Percentiles rank a stretch among this genome's conserved stretches.
phyloP scores from a whole-genome alignment of 1,284 basidiomycete species.

The Fomitopsis schrenkii region DNA sequence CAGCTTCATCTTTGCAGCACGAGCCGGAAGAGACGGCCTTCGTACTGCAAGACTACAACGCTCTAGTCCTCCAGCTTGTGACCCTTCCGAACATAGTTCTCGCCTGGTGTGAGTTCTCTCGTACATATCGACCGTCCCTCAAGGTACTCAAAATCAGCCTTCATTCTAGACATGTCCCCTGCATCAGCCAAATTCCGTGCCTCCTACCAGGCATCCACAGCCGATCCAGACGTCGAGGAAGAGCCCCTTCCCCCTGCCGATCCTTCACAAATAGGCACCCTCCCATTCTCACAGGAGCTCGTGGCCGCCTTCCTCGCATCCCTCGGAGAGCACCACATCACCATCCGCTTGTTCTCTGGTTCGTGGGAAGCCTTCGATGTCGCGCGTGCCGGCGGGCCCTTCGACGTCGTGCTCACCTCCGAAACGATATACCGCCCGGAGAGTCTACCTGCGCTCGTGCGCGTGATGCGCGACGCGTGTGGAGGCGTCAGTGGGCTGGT shows the following conservation, averaged over 20 bases:
- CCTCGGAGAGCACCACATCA: slow-evolving; percentile 49
- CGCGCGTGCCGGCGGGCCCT: slow-evolving; percentile 28
- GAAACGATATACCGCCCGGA: slow-evolving; percentile 89
- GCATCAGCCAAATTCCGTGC: slow-evolving; percentile 39
- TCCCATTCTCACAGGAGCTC: slow-evolving; percentile 62
- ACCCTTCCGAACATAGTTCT: slow-evolving; percentile 89
- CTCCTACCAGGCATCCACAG: background rate
- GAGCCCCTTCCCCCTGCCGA: slow-evolving; percentile 23
- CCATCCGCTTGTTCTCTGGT: slow-evolving; percentile 77
- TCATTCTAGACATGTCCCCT: slow-evolving; percentile 43
- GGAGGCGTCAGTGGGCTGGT: background rate
- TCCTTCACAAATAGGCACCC: slow-evolving; percentile 38
- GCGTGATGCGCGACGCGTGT: slow-evolving; percentile 42
- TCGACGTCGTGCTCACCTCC: slow-evolving; percentile 80
- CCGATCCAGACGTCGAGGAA: slow-evolving; percentile 25
- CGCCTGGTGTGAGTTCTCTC: slow-evolving; percentile 67
- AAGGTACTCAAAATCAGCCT: background rate
- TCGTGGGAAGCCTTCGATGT: slow-evolving; percentile 67
- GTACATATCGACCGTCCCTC: background rate
- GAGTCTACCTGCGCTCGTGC: slow-evolving; percentile 65
- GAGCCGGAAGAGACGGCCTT: slow-evolving; percentile 43
- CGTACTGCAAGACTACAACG: slow-evolving; percentile 95
- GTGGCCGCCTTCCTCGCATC: slow-evolving; percentile 61
- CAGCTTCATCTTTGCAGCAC: slow-evolving; percentile 16
- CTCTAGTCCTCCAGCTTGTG: slow-evolving; percentile 76